These are phyloP conservation scores for Volvox africanus DNA, from an alignment of 139 green algal genomes.

Conservation along the genomic window DNA sequence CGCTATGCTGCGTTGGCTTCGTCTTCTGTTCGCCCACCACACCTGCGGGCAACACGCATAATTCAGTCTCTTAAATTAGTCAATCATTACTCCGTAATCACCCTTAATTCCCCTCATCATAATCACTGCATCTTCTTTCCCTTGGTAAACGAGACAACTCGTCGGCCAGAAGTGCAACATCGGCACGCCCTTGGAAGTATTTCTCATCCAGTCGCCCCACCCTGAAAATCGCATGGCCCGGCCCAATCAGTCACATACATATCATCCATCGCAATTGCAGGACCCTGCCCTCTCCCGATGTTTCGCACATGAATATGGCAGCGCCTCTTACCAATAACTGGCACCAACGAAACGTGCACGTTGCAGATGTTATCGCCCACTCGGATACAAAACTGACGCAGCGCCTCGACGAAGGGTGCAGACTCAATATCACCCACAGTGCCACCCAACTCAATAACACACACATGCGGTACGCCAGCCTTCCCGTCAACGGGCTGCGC, in stretches of 20 bases:
- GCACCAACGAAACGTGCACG: slow-evolving; percentile 97
- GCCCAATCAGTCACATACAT: not conserved
- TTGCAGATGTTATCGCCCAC: slow-evolving; percentile 88
- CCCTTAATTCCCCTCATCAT: too few species aligned
- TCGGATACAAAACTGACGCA: slow-evolving; percentile 83
- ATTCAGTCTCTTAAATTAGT: too few species aligned
- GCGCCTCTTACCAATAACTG: slow-evolving; percentile 85
- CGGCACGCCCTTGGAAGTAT: too few species aligned
- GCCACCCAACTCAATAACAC: slow-evolving; percentile 98
- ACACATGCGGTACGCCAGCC: slow-evolving; percentile 89
- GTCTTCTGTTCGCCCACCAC: slow-evolving; percentile 99
- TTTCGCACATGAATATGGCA: not conserved
- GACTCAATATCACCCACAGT: slow-evolving; percentile 99
- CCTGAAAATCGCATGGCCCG: not conserved
- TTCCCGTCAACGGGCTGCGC: slow-evolving; percentile 91
- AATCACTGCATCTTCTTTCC: too few species aligned
- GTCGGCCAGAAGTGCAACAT: too few species aligned
- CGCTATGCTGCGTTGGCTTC: slow-evolving; percentile 98
- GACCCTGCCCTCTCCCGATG: not conserved
- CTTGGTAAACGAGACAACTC: too few species aligned
- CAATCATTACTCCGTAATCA: too few species aligned
- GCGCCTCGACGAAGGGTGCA: slow-evolving; percentile 97
- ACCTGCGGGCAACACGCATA: not conserved
- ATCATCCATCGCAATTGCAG: not conserved
- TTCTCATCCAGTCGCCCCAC: too few species aligned